A percentile compares a stretch with the other conserved stretches of the same genome.
phyloP scores from a whole-genome alignment of 2,329 filamentous ascomycete species.

The Cordyceps javanica region DNA sequence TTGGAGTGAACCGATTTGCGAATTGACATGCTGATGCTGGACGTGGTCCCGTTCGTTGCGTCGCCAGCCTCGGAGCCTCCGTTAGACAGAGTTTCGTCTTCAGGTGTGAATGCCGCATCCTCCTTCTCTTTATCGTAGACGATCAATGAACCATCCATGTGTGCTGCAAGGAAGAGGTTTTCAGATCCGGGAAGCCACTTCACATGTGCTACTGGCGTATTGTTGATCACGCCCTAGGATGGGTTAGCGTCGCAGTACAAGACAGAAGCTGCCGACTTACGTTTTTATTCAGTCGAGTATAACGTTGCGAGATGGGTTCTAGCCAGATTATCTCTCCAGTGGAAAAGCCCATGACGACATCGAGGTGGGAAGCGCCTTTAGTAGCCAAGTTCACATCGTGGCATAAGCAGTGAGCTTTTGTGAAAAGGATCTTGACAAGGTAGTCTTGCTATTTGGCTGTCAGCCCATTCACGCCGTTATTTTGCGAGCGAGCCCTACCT shows the following conservation, averaged over 20 bases:
- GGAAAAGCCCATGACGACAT: constrained; percentile 92
- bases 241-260: constrained; percentile 3
- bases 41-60: constrained; percentile 27
- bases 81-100: constrained; percentile 43
- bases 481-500: constrained; percentile 37
- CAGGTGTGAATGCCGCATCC: constrained; percentile 70
- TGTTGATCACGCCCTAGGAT: constrained; percentile 74
- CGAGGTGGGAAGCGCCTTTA: constrained; percentile 72
- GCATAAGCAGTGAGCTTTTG: constrained; percentile 89
- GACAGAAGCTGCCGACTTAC: constrained; percentile 35
- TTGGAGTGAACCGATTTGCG: constrained; percentile 89
- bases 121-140: constrained; percentile 98
- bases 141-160: constrained; percentile 84
- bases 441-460: constrained; percentile 62
- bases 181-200: constrained; percentile 93
- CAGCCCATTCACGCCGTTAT: not conserved
- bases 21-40: constrained; percentile 56
- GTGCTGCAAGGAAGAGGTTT: constrained; percentile 83
- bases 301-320: constrained; percentile 93
- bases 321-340: constrained; percentile 98
- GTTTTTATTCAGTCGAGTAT: constrained; percentile 94
- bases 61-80: constrained; percentile 54
- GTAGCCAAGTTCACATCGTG: constrained; percentile 87
- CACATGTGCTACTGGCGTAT: constrained; percentile 78
- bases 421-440: constrained; percentile 92